These are phyloP conservation scores for Clarireedia paspali DNA, from an alignment of 2,329 filamentous ascomycete species.

Conservation along the genomic window DNA sequence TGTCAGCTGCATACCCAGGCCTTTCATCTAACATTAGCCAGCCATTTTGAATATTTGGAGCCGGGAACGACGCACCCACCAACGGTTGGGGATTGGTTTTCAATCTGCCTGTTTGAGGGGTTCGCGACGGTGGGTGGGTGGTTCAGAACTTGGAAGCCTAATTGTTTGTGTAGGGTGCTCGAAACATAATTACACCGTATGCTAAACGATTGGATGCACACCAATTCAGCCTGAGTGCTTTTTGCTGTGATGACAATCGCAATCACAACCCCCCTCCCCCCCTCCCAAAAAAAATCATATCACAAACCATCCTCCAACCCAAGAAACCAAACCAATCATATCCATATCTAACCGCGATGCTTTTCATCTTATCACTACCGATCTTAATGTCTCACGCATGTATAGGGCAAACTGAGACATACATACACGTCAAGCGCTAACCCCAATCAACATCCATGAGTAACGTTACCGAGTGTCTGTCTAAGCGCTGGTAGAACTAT, in stretches of 20 bases:
- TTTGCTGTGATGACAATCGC: neutral
- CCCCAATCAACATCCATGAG: too few species aligned
- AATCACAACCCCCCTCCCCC: neutral
- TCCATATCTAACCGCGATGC: neutral
- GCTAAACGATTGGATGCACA: too few species aligned
- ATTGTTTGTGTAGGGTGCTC: neutral
- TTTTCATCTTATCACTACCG: too few species aligned
- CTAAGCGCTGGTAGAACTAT: too few species aligned
- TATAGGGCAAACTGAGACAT: too few species aligned
- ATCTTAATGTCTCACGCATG: too few species aligned
- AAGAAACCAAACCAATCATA: neutral
- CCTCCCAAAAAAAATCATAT: neutral
- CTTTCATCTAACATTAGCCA: too few species aligned
- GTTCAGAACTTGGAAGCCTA: neutral
- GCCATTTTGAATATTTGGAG: neutral
- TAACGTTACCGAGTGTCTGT: too few species aligned
- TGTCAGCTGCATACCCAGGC: too few species aligned
- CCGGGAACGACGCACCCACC: neutral
- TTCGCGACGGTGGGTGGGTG: neutral
- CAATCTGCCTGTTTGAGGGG: neutral
- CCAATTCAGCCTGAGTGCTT: too few species aligned
- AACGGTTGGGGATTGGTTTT: neutral
- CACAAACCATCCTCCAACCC: neutral
- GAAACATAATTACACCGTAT: too few species aligned
- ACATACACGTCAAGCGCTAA: too few species aligned